Evolutionary conservation across 2,329 filamentous ascomycete species (phyloP).

Genomic region (Arthrobotrys pseudoclavata): DNA sequence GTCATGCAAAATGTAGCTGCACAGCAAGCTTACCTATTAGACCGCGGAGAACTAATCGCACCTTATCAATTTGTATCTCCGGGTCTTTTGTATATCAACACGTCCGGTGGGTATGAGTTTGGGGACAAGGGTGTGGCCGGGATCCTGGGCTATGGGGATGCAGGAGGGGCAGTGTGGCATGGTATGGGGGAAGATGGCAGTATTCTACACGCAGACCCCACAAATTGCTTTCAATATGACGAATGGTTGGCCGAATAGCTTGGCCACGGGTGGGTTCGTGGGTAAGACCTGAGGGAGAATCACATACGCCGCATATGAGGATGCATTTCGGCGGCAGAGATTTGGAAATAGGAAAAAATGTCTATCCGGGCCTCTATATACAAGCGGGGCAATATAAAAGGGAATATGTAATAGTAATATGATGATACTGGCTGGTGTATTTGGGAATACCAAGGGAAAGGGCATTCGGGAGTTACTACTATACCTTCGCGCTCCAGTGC

Average conservation of each 20-base stretch:
- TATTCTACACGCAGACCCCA: conserved; percentile 15
- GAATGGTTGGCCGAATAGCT: conserved; percentile 58
- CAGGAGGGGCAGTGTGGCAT: conserved; percentile 45
- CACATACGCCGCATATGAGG: not conserved
- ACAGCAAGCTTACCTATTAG: conserved; percentile 40
- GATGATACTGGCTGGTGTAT: conserved; percentile 5
- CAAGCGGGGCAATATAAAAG: not conserved
- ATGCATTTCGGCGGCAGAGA: not conserved
- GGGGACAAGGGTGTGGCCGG: conserved; percentile 12
- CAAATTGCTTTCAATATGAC: conserved; percentile 48
- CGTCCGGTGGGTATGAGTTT: conserved; percentile 12
- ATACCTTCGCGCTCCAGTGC: not conserved
- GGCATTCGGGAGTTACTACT: not conserved
- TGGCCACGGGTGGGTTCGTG: not conserved
- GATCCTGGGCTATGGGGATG: conserved; percentile 30
- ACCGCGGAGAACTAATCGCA: not conserved
- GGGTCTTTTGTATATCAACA: conserved; percentile 24
- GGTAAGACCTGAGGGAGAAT: no score
- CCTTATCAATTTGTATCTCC: conserved; percentile 49
- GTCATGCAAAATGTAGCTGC: conserved; percentile 45
- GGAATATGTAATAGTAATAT: conserved; percentile 13
- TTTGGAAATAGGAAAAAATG: not conserved
- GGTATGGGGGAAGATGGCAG: conserved; percentile 21
- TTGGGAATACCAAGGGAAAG: not conserved
- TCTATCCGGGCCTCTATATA: not conserved